A percentile compares a stretch with the other conserved stretches of the same genome.
phyloP scores from a whole-genome alignment of 2,329 filamentous ascomycete species.

The Sporothrix variecibatus region DNA sequence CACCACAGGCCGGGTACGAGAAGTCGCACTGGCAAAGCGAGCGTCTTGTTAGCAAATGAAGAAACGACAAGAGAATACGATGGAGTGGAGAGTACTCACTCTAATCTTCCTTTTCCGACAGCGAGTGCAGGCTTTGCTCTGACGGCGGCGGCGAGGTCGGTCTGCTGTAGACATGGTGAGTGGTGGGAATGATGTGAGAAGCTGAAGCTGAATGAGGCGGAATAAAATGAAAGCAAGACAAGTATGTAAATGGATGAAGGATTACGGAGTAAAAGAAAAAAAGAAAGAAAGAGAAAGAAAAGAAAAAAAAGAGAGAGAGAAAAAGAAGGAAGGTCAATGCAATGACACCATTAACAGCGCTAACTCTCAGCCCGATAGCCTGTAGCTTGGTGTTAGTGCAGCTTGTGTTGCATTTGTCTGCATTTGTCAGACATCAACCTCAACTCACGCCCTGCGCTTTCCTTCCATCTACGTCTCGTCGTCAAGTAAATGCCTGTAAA shows the following conservation, averaged over 20 bases:
- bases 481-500: neutral
- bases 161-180: neutral
- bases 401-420: neutral
- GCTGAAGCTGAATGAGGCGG: neutral
- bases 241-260: neutral
- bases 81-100: neutral
- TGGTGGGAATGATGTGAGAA: neutral
- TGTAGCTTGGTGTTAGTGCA: neutral
- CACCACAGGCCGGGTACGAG: neutral
- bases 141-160: neutral
- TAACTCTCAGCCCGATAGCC: neutral
- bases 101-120: conserved; percentile 6
- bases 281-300: neutral
- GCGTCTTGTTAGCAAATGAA: neutral
- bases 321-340: neutral
- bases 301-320: neutral
- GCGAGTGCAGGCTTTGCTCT: conserved; percentile 4
- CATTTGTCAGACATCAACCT: neutral
- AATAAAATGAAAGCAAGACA: neutral
- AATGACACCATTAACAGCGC: neutral
- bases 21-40: neutral
- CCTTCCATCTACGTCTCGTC: neutral
- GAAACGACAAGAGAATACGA: too few relatives aligned
- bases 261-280: too few relatives aligned
- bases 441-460: neutral